Evolutionary conservation across 1,284 basidiomycete species (phyloP), one percentile per base, ranked within the genome.

Genomic region (Laetiporus sulphureus): DNA sequence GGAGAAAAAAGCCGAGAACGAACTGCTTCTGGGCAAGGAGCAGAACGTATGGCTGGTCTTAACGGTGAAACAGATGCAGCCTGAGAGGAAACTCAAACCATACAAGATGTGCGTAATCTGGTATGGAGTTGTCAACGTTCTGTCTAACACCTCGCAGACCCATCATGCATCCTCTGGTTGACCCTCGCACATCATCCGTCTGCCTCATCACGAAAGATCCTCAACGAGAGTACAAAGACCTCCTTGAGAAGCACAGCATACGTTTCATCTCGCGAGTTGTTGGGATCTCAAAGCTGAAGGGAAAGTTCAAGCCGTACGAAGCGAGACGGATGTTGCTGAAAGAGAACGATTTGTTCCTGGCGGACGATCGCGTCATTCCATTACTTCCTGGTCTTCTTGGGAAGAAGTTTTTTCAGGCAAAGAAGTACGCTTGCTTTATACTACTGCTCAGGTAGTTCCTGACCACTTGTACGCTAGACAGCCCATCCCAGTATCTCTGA

Each of bases 121-220:
- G 11, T 5, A 18, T 27, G 4, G 15, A 20, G 2, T 24, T 4
- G 11, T 20, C 22, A 18, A 19, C 3, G 12, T 16, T 27, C n/a
- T 44, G 12, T 42, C 20, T 27, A 5, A 24, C 15, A 8, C 18
- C 11, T 10, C 25, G 4, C 31, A 92, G 89, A 49, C 79, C 86
- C 20, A 72, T 97, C 36, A 79, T 77, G 31, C 75, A 95, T 62
- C 84, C 94, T 2, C 69, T 90, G 47, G 78, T 88, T 57, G 91
- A 87, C 68, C 92, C 83, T 12, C 79, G 83, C 41, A 77, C 75
- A 8, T 81, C 80, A 3, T 66, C 83, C 12, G 75, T 98, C 38
- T 98, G 94, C 61, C 72, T 99, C 40, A 83, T 99, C 61, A 87
- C 86, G 40, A 98, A 98, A 66, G 91, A 96, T 63, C 95, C 96